Conservation (phyloP, 257 asterid species). For the Scutellaria minor region DNA sequence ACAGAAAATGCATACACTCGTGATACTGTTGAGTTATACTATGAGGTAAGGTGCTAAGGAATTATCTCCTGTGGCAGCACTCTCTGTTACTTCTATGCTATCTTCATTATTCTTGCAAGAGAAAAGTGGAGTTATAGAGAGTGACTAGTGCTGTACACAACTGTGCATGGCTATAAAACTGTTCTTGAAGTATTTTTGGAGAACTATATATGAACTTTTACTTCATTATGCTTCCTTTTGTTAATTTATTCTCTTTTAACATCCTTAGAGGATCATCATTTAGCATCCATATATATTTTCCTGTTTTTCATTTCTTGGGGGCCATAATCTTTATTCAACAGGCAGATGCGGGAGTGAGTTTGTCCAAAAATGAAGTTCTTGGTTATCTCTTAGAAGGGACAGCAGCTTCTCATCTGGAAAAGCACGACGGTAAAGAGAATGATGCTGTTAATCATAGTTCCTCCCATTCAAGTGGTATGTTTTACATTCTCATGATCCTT, state of each 20-base stretch:
- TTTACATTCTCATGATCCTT: slow-evolving; percentile 1
- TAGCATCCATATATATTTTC: slow-evolving; percentile 5
- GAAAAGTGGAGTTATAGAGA: not conserved
- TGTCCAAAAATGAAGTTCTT: slow-evolving; percentile 65
- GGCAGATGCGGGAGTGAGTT: slow-evolving; percentile 71
- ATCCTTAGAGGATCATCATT: not conserved
- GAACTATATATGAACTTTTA: not conserved
- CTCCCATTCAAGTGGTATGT: slow-evolving; percentile 54
- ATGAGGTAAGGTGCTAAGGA: slow-evolving; percentile 90
- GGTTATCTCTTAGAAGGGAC: slow-evolving; percentile 69
- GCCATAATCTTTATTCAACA: slow-evolving; percentile 44
- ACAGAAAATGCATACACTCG: slow-evolving; percentile 69
- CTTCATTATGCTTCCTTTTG: not conserved
- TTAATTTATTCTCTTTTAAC: slow-evolving; percentile 12
- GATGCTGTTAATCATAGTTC: slow-evolving; percentile 40
- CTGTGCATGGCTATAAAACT: not conserved
- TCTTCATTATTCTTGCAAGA: slow-evolving; percentile 13
- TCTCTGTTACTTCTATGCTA: slow-evolving; percentile 17
- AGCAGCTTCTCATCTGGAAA: slow-evolving; percentile 68
- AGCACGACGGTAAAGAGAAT: slow-evolving; percentile 50
- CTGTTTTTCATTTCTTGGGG: slow-evolving; percentile 16
- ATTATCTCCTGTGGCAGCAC: slow-evolving; percentile 12
- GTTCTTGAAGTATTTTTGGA: not conserved
- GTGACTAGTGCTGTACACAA: not conserved
- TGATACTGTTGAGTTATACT: slow-evolving; percentile 82